A percentile compares a stretch with the other conserved stretches of the same genome.
Conservation (phyloP, 2,329 filamentous ascomycete species). For the Phoma sp. region DNA sequence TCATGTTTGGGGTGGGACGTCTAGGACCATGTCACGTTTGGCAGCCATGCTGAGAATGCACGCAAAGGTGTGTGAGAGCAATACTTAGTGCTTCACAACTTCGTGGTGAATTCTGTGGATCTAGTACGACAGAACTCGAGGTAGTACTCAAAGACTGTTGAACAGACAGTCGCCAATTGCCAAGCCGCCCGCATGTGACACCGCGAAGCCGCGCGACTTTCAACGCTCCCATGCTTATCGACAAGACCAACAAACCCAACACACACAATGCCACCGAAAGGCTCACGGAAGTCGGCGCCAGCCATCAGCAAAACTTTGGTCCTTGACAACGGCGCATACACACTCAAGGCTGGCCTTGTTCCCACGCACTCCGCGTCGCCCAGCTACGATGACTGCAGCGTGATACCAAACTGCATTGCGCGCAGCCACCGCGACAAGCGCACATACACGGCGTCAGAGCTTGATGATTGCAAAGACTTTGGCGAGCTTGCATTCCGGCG, state of each 20-base stretch:
- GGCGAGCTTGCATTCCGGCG: conserved; percentile 86
- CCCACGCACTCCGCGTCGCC: conserved; percentile 34
- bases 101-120: too few species aligned
- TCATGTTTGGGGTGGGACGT: background rate
- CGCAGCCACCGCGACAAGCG: conserved; percentile 76
- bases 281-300: conserved; percentile 34
- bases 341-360: conserved; percentile 85
- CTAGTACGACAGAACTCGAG: too few species aligned
- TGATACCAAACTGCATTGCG: conserved; percentile 88
- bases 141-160: too few species aligned
- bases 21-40: background rate
- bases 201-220: conserved; percentile 6
- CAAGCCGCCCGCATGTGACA: conserved; percentile 10
- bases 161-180: background rate
- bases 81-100: too few species aligned
- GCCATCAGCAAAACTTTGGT: conserved; percentile 67
- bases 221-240: background rate
- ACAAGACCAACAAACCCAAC: background rate
- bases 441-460: conserved; percentile 78
- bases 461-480: conserved; percentile 82
- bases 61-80: too few species aligned
- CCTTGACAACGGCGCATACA: conserved; percentile 91
- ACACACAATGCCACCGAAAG: conserved; percentile 39
- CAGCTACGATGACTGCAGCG: conserved; percentile 58
- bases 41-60: too few species aligned